phyloP scores from a whole-genome alignment of 192 early-diverging fungal species.

The Podila clonocystis region DNA sequence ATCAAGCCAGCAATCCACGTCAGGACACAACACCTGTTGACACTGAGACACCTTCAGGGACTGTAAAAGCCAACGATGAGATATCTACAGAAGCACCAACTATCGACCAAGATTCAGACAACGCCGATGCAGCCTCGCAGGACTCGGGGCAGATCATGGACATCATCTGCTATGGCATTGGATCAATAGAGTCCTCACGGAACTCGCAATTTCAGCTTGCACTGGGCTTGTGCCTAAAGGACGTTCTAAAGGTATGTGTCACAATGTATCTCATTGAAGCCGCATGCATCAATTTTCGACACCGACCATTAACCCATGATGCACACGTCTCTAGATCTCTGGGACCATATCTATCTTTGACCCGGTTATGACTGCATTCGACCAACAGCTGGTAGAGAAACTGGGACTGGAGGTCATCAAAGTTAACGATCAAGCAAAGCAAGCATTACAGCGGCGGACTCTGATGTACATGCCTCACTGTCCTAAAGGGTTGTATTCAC shows the following conservation, averaged over 20 bases:
- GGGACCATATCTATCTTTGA: conserved; percentile 31
- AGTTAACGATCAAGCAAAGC: conserved; percentile 23
- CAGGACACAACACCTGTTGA: no score
- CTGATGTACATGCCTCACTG: conserved; percentile 58
- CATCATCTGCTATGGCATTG: conserved; percentile 55
- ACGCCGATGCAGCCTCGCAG: neutral
- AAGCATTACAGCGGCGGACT: conserved; percentile 16
- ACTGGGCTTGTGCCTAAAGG: conserved; percentile 37
- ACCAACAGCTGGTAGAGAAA: conserved; percentile 15
- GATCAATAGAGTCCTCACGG: conserved; percentile 47
- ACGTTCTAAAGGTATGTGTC: conserved; percentile 43
- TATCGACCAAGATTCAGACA: neutral
- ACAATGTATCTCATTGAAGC: neutral
- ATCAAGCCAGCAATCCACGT: neutral
- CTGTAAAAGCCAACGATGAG: neutral
- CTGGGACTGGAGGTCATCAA: conserved; percentile 22
- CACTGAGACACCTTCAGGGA: neutral
- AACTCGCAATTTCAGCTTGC: conserved; percentile 54
- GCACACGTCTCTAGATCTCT: neutral
- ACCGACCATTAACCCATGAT: neutral
- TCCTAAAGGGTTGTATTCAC: conserved; percentile 53
- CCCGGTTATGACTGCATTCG: conserved; percentile 35
- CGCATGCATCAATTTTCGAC: neutral
- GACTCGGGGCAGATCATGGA: conserved; percentile 11
- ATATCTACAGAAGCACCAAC: neutral